Evolutionary conservation across 2,329 filamentous ascomycete species (phyloP).

Genomic region (Venturia carpophila): DNA sequence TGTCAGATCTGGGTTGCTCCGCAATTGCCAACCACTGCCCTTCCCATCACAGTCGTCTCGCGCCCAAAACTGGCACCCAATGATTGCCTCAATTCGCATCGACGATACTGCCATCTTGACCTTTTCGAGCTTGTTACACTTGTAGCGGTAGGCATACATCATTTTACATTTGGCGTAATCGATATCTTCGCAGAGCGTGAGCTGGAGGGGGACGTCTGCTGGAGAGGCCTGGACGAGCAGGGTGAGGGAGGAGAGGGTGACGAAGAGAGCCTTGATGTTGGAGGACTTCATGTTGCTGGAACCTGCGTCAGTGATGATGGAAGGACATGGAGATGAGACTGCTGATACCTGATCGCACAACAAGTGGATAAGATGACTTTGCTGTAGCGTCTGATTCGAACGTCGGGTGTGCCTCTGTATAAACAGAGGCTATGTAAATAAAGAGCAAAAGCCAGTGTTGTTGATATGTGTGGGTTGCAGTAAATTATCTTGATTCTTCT

Average conservation of each 20-base stretch:
- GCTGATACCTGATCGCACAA: background rate
- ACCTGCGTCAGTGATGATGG: background rate
- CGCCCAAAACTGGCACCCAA: background rate
- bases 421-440: background rate
- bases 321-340: background rate
- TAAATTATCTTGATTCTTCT: background rate
- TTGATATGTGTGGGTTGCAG: background rate
- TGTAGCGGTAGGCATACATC: background rate
- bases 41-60: background rate
- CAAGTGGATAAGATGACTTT: background rate
- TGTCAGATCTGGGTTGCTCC: background rate
- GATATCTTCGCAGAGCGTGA: background rate
- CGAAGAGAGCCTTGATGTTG: background rate
- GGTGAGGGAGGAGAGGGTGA: background rate
- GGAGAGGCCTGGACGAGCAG: background rate
- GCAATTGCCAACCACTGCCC: background rate
- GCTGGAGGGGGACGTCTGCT: background rate
- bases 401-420: background rate
- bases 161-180: background rate
- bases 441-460: background rate
- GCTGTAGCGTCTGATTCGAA: background rate
- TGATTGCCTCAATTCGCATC: background rate
- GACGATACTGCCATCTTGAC: background rate
- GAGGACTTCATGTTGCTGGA: conserved; percentile 3
- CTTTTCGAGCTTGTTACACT: background rate